Evolutionary conservation across 495 filamentous ascomycete species (phyloP).

Genomic region (Evansstolkia leycettana): DNA sequence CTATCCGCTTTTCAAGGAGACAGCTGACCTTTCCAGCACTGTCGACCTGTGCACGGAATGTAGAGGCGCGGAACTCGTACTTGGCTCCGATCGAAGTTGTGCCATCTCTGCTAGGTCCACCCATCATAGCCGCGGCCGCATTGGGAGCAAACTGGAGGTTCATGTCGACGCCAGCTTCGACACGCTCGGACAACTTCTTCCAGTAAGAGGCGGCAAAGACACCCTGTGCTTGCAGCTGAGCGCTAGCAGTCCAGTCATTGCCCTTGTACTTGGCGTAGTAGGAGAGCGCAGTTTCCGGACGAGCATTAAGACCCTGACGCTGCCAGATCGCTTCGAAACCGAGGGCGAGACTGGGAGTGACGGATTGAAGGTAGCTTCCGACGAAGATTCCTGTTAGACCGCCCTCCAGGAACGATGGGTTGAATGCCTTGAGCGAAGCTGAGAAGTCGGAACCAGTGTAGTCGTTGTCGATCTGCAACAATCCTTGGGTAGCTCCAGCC

Average conservation of each 20-base stretch:
- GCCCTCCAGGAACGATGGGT: slow-evolving; percentile 86
- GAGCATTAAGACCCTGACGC: slow-evolving; percentile 59
- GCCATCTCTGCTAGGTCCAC: slow-evolving; percentile 65
- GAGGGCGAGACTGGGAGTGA: slow-evolving; percentile 78
- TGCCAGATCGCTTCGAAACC: slow-evolving; percentile 93
- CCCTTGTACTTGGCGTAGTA: slow-evolving; percentile 86
- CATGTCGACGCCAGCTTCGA: slow-evolving; percentile 91
- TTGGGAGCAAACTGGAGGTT: slow-evolving; percentile 71
- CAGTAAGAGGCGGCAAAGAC: slow-evolving; percentile 89
- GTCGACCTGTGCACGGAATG: slow-evolving; percentile 91
- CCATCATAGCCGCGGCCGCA: slow-evolving; percentile 52
- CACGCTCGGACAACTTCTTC: slow-evolving; percentile 84
- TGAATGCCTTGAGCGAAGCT: slow-evolving; percentile 78
- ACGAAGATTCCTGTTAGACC: slow-evolving; percentile 90
- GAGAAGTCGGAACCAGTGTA: slow-evolving; percentile 89
- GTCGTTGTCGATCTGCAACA: slow-evolving; percentile 86
- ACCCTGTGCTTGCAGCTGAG: slow-evolving; percentile 73
- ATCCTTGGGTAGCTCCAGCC: slow-evolving; percentile 49
- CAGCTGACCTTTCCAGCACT: slow-evolving; percentile 86
- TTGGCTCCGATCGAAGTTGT: slow-evolving; percentile 86
- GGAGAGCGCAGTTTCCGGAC: slow-evolving; percentile 72
- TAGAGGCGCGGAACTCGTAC: slow-evolving; percentile 93
- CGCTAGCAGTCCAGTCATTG: slow-evolving; percentile 80
- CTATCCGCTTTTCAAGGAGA: slow-evolving; percentile 88
- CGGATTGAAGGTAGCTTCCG: slow-evolving; percentile 84